phyloP scores from a whole-genome alignment of 345 rosid species.

The Camelina neglecta region DNA sequence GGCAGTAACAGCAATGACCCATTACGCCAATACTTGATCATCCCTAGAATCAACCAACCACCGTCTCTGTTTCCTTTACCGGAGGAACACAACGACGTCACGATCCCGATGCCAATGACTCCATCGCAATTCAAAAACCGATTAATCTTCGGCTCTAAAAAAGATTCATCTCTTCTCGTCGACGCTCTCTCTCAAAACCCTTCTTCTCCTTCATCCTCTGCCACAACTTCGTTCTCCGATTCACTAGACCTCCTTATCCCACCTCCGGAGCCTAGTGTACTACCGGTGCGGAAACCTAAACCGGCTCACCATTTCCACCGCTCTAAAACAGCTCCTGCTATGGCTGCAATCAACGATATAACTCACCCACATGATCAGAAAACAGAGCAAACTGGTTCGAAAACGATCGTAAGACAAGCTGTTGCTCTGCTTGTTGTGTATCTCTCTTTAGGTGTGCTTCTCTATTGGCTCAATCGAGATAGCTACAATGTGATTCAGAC shows the following conservation, averaged over 20 bases:
- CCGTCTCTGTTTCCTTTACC: conserved; percentile 66
- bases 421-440: conserved; percentile 60
- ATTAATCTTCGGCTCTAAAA: conserved; percentile 67
- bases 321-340: conserved; percentile 84
- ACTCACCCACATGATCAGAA: conserved; percentile 42
- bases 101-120: conserved; percentile 65
- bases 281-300: conserved; percentile 45
- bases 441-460: conserved; percentile 68
- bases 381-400: conserved; percentile 55
- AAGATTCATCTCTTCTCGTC: conserved; percentile 50
- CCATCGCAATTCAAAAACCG: conserved; percentile 71
- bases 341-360: conserved; percentile 67
- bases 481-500: conserved; percentile 58
- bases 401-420: conserved; percentile 63
- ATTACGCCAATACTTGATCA: conserved; percentile 49
- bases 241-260: conserved; percentile 39
- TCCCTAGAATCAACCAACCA: conserved; percentile 46
- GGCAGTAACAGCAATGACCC: conserved; percentile 48
- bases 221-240: conserved; percentile 55
- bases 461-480: conserved; percentile 67
- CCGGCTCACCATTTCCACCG: conserved; percentile 58
- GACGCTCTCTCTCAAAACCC: conserved; percentile 54
- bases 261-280: conserved; percentile 45
- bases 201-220: conserved; percentile 52
- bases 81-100: conserved; percentile 67